phyloP scores from a whole-genome alignment of 805 yeast genomes.

The Hanseniaspora guilliermondii region DNA sequence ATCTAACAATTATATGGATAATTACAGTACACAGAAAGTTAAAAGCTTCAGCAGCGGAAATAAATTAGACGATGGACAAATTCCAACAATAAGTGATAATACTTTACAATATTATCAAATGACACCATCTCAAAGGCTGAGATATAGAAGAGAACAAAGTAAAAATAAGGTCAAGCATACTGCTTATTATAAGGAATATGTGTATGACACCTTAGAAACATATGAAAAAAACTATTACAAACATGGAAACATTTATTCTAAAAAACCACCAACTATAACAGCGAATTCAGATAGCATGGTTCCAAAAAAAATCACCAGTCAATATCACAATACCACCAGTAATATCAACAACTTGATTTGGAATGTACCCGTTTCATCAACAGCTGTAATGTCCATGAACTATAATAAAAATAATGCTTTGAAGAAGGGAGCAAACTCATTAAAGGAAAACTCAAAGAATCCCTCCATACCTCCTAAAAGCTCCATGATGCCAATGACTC shows the following conservation, averaged over 20 bases:
- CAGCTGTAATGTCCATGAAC: background rate
- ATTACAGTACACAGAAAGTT: background rate
- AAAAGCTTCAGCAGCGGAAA: background rate
- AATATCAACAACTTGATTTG: constrained; percentile 33
- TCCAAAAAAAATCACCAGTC: background rate
- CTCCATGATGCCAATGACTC: constrained; percentile 33
- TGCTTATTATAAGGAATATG: constrained; percentile 29
- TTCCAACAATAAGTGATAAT: background rate
- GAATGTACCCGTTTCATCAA: constrained; percentile 41
- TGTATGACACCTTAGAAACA: constrained; percentile 28
- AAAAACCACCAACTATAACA: background rate
- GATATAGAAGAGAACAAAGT: constrained; percentile 31
- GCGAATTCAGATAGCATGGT: background rate
- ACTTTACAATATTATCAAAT: constrained; percentile 5
- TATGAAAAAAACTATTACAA: constrained; percentile 16
- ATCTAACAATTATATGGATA: background rate
- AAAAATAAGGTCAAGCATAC: constrained; percentile 26
- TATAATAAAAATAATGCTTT: background rate
- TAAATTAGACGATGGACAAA: background rate
- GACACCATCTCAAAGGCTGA: constrained; percentile 34
- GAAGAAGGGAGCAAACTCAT: no score
- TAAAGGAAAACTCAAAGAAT: background rate
- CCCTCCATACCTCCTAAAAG: background rate
- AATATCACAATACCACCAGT: background rate
- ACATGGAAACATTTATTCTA: constrained; percentile 15